Evolutionary conservation across 495 filamentous ascomycete genomes (phyloP), one percentile per base, ranked within the genome.

Genomic region (Staphylotrichum longicolle): DNA sequence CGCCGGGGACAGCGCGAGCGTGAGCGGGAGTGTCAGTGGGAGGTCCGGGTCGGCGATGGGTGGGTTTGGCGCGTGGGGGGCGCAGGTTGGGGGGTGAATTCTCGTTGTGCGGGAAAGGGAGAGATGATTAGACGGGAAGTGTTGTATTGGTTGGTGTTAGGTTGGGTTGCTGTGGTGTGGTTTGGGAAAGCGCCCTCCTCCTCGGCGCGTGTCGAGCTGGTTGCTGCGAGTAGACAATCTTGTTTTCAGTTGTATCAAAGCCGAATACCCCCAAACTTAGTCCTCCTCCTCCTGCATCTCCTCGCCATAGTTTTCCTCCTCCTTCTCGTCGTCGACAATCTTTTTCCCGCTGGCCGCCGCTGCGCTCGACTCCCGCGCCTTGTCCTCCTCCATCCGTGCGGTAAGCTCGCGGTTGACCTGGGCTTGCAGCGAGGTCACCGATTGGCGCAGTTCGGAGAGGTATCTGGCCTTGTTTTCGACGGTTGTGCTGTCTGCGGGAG

Each of bases 241-340:
- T 27, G 20, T 27, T 27, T 27, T 27, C 20, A 27, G 20, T 27
- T 27, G 20, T 27, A 27, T 27, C 20, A 27, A 27, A 27, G 20
- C 20, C 20, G 20, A 27, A 27, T 27, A 27, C 20, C 20, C 20
- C 20, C 20, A 27, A 27, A 27, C 20, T 49, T 53, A 65, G 7
- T 69, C 66, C 44, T 79, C 75, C 6, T 75, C 77, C 30, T 86
- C 86, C 7, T 83, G 79, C 2, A 86, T 84, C 67, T 95, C 91
- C 74, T 93, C 91, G 42, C 88, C 92, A 66, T 94, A 95, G 63
- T 89, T 89, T 62, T 91, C 91, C 63, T 95, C 93, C 69, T 92
- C 91, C 61, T 85, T 83, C 34, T 79, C 91, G 67, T 93, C 94
- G 61, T 88, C 87, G 58, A 88, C 89, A 64, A 89, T 89, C 68